phyloP scores from a whole-genome alignment of 1,284 basidiomycete genomes.

The Pseudomicrostroma phylloplanum region DNA sequence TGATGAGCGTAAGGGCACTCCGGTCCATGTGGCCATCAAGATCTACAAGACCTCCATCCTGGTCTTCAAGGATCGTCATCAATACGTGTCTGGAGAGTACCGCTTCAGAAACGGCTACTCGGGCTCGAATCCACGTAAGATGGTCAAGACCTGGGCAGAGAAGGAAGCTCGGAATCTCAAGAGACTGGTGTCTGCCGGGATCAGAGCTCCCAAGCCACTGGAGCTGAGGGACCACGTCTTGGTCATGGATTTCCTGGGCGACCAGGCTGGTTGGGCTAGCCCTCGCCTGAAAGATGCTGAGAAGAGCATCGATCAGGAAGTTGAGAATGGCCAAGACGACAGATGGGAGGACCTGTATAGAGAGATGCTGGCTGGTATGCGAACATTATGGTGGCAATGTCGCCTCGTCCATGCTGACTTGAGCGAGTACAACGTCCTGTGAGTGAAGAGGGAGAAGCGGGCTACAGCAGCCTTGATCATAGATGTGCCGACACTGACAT shows the following conservation, averaged over 20 bases:
- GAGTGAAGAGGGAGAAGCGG: conserved; percentile 52
- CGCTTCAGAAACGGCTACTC: conserved; percentile 89
- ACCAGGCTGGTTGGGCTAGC: conserved; percentile 40
- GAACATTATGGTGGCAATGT: conserved; percentile 82
- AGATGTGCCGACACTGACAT: conserved; percentile 1
- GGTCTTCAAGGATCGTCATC: conserved; percentile 91
- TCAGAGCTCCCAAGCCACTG: conserved; percentile 77
- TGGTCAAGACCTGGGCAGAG: conserved; percentile 98
- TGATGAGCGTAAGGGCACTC: conserved; percentile 7
- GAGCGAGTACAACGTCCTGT: conserved; percentile 96
- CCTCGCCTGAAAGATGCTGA: conserved; percentile 46
- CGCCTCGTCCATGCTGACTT: conserved; percentile 94
- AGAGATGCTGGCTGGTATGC: conserved; percentile 72
- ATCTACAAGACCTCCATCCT: conserved; percentile 99
- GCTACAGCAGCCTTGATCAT: not conserved
- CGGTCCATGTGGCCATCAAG: conserved; percentile 62
- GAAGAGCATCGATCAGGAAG: conserved; percentile 23
- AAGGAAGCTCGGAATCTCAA: conserved; percentile 96
- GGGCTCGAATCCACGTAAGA: conserved; percentile 89
- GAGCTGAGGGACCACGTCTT: conserved; percentile 95
- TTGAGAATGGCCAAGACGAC: conserved; percentile 7
- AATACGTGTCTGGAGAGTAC: conserved; percentile 83
- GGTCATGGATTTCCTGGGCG: conserved; percentile 87
- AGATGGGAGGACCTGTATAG: conserved; percentile 60
- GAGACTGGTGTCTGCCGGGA: conserved; percentile 70